Base-by-base conservation (phyloP, 2,329 filamentous ascomycete species). In the Paraconiothyrium brasiliense region DNA sequence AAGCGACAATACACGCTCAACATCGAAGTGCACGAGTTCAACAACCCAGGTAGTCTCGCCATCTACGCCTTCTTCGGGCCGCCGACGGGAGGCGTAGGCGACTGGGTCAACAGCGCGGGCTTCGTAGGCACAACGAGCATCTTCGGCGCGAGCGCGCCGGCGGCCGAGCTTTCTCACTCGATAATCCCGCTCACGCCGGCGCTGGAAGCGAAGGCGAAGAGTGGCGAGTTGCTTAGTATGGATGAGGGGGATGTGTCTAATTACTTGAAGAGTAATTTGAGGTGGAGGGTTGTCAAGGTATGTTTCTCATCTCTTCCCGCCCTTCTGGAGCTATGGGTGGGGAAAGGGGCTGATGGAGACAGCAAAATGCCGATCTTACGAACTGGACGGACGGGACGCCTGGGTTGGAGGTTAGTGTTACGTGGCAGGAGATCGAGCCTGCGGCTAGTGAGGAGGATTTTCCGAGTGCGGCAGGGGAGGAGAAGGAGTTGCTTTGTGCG, bases 1-100 rank as follows among this genome's bases (percentile, higher is more conserved):
- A 54, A 66, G 16, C 64, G 71, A 6, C 63, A 94, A 68, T 94
- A 91, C 86, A 83, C 89, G 27, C 87, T 87, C 67, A 92, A 91
- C 69, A 84, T 94, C 48, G 80, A 82, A 16, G 86, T 89, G 24
- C 81, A 84, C 57, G 89, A 88, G 63, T 84, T 86, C 60, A 86
- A 87, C 2, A 76, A 91, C 9, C 81, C 84, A 11, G 85, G 84
- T 1, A 87, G 89, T 0, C 92, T 90, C 70, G 83, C 82, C 57
- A 81, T 94, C 22, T 86, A 90, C 71, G 80, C 94, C 61, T 94
- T 93, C 77, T 73, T 93, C 1, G 91, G 50, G 2, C 8, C 35
- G 11, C 34, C 27, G 22, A 2, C 20, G 50, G 24, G 89, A 0
- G 73, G 82, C 2, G 58, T 63, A 7, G 51, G 27, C 1, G 32